Conservation (phyloP, 257 asterid species). For the Lavandula angustifolia region DNA sequence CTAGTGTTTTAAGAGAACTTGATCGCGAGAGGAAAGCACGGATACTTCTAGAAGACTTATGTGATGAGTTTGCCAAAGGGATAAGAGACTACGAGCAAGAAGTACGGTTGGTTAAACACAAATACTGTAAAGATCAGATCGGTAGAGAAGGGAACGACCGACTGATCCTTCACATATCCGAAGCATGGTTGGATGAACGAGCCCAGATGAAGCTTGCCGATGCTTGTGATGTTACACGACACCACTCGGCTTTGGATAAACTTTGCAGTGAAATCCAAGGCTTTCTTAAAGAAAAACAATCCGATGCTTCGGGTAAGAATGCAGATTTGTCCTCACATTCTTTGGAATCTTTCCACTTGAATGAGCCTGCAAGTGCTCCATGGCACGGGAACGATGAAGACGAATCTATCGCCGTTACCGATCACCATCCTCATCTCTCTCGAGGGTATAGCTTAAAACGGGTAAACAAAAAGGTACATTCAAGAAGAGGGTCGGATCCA, state of each 20-base stretch:
- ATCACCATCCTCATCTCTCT: conserved; percentile 32
- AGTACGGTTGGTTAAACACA: conserved; percentile 53
- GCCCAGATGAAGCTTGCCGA: conserved; percentile 64
- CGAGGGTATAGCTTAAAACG: conserved; percentile 32
- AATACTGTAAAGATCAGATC: conserved; percentile 38
- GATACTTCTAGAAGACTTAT: conserved; percentile 64
- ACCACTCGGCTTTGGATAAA: conserved; percentile 63
- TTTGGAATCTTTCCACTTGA: conserved; percentile 53
- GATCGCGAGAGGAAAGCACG: conserved; percentile 65
- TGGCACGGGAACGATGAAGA: conserved; percentile 52
- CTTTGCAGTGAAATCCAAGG: conserved; percentile 61
- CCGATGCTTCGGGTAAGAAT: conserved; percentile 30
- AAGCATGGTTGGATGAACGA: conserved; percentile 92
- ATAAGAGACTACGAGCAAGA: conserved; percentile 66
- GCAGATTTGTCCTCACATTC: conserved; percentile 34
- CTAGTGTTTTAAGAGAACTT: conserved; percentile 51
- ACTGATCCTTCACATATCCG: conserved; percentile 79
- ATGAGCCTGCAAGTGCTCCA: conserved; percentile 65
- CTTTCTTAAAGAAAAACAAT: conserved; percentile 58
- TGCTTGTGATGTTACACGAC: conserved; percentile 40
- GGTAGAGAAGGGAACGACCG: conserved; percentile 43
- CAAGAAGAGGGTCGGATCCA: conserved; percentile 32
- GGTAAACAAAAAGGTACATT: conserved; percentile 31
- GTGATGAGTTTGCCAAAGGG: conserved; percentile 90
- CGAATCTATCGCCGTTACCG: conserved; percentile 37